Percentiles rank a stretch among this genome's conserved stretches.
Evolutionary conservation across 805 yeast genomes (phyloP).

Genomic region (Wickerhamiella lipophila): DNA sequence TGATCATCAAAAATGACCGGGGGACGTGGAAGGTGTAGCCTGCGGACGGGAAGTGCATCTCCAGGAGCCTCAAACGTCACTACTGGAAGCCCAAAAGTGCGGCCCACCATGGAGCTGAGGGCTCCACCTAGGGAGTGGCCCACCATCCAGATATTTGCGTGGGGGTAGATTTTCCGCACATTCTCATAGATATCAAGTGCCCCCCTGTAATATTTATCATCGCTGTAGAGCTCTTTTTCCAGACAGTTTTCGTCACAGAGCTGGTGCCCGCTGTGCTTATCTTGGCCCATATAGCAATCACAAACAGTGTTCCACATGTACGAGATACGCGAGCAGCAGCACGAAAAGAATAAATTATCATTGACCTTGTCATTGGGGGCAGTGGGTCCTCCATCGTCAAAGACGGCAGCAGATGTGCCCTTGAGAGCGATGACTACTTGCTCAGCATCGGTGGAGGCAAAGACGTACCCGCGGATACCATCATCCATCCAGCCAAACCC

Average conservation of each 20-base stretch:
- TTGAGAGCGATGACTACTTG: slow-evolving; percentile 68
- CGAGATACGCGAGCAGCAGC: slow-evolving; percentile 90
- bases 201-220: slow-evolving; percentile 75
- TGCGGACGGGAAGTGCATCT: slow-evolving; percentile 64
- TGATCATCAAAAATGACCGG: slow-evolving; percentile 76
- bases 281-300: slow-evolving; percentile 65
- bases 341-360: slow-evolving; percentile 80
- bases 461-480: slow-evolving; percentile 86
- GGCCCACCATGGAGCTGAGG: slow-evolving; percentile 61
- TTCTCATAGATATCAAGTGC: slow-evolving; percentile 63
- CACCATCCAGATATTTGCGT: slow-evolving; percentile 70
- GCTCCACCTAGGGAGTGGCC: slow-evolving; percentile 96
- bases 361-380: slow-evolving; percentile 68
- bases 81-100: slow-evolving; percentile 82
- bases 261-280: slow-evolving; percentile 34
- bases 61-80: slow-evolving; percentile 93
- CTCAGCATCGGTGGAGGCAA: slow-evolving; percentile 44
- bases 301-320: slow-evolving; percentile 92
- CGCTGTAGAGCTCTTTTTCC: slow-evolving; percentile 57
- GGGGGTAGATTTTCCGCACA: slow-evolving; percentile 54
- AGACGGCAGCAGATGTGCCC: slow-evolving; percentile 80
- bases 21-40: slow-evolving; percentile 84
- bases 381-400: slow-evolving; percentile 48
- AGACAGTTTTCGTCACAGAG: slow-evolving; percentile 83
- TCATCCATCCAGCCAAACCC: slow-evolving; percentile 78